Evolutionary conservation across 371 early-diverging fungal species (phyloP).

Genomic region (Mucor lusitanicus): DNA sequence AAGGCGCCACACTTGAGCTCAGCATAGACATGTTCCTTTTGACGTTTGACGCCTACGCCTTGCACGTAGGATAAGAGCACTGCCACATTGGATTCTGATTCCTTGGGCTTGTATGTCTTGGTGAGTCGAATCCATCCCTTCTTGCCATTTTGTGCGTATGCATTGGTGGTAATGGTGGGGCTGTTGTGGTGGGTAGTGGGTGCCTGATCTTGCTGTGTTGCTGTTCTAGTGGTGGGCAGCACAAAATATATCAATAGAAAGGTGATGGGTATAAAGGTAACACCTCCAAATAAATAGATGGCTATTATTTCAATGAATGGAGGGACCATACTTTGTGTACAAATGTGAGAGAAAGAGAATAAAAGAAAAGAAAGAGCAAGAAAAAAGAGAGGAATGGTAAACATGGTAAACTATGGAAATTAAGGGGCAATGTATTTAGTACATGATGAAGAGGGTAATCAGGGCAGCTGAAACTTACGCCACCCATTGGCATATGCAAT

Average conservation of each 20-base stretch:
- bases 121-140: constrained; percentile 43
- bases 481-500: neutral
- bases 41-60: constrained; percentile 14
- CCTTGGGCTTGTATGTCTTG: constrained; percentile 21
- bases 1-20: constrained; percentile 80
- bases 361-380: neutral
- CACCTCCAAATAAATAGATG: constrained; percentile 35
- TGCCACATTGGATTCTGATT: constrained; percentile 6
- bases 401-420: constrained; percentile 1
- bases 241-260: constrained; percentile 14
- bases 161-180: neutral
- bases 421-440: neutral
- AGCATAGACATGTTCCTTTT: constrained; percentile 58
- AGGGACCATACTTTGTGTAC: neutral
- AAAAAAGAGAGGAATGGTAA: constrained; percentile 7
- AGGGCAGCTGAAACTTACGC: neutral
- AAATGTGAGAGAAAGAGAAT: neutral
- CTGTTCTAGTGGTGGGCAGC: neutral
- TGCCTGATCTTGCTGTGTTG: neutral
- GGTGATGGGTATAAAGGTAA: constrained; percentile 35
- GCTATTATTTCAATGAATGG: constrained; percentile 17
- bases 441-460: neutral
- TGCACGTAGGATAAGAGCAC: constrained; percentile 27
- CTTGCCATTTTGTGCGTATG: constrained; percentile 23
- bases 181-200: neutral